phyloP scores from a whole-genome alignment of 108 stramenopile genomes.

The Conticribra guillardii region DNA sequence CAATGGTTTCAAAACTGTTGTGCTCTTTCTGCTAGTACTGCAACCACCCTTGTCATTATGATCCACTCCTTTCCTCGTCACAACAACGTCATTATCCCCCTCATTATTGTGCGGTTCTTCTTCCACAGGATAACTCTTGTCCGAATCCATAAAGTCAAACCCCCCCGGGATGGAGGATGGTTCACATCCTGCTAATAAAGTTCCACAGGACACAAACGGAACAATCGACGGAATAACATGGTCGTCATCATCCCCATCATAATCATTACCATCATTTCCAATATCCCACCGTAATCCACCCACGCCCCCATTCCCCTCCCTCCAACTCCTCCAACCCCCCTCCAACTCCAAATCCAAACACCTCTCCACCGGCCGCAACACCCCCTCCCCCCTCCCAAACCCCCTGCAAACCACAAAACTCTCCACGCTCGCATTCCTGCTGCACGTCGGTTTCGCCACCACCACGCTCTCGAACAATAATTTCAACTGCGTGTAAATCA shows the following conservation, averaged over 20 bases:
- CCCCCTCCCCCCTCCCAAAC: constrained; percentile 44
- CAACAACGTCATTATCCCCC: too few relatives aligned
- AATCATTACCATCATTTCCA: neutral
- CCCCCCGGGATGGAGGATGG: constrained; percentile 21
- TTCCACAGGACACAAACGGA: constrained; percentile 81
- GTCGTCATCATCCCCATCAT: constrained; percentile 3
- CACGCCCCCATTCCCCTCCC: constrained; percentile 34
- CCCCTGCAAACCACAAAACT: constrained; percentile 91
- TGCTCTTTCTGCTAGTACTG: too few relatives aligned
- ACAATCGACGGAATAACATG: constrained; percentile 53
- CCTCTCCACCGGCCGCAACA: constrained; percentile 30
- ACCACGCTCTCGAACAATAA: constrained; percentile 84
- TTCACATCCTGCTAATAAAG: constrained; percentile 56
- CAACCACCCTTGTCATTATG: neutral
- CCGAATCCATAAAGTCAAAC: constrained; percentile 72
- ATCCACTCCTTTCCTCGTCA: constrained; percentile 38
- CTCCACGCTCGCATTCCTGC: constrained; percentile 90
- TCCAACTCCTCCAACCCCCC: constrained; percentile 65
- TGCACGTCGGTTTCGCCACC: constrained; percentile 88
- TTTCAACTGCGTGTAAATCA: constrained; percentile 92
- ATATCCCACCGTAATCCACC: constrained; percentile 32
- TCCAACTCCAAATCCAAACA: constrained; percentile 64
- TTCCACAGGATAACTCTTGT: constrained; percentile 80
- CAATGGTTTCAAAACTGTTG: constrained; percentile 47
- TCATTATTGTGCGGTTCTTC: too few relatives aligned